Percentiles rank a stretch among this genome's conserved stretches.
phyloP scores from a whole-genome alignment of 2,329 filamentous ascomycete species.

The Trichoderma semiorbis region DNA sequence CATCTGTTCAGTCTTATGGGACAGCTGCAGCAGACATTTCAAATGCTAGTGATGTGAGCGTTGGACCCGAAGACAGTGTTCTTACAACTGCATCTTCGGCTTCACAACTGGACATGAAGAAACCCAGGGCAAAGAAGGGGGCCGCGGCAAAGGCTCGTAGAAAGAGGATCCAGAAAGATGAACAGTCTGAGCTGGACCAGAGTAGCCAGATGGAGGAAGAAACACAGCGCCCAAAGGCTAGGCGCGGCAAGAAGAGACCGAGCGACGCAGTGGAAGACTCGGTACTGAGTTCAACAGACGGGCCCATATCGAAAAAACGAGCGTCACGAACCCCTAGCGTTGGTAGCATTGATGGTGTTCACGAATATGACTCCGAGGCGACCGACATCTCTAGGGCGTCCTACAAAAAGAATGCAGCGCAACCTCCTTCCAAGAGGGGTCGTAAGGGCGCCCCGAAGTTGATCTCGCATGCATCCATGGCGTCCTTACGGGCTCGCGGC shows the following conservation, averaged over 20 bases:
- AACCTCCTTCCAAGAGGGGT: conserved; percentile 37
- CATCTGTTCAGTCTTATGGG: conserved; percentile 56
- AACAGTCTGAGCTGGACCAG: conserved; percentile 45
- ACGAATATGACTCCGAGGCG: conserved; percentile 41
- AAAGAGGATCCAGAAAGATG: conserved; percentile 50
- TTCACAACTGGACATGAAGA: conserved; percentile 58
- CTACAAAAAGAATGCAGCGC: conserved; percentile 40
- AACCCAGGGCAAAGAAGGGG: conserved; percentile 51
- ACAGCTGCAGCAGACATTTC: conserved; percentile 49
- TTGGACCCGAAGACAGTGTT: conserved; percentile 55
- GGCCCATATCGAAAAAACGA: conserved; percentile 57
- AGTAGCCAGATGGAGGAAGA: conserved; percentile 22
- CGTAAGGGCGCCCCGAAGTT: conserved; percentile 42
- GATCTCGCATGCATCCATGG: conserved; percentile 47
- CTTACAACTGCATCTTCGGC: conserved; percentile 58
- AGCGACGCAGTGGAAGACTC: conserved; percentile 58
- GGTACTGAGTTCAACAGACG: conserved; percentile 40
- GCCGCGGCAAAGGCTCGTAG: conserved; percentile 42
- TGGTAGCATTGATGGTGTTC: conserved; percentile 39
- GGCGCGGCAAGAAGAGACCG: conserved; percentile 58
- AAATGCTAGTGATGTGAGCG: conserved; percentile 46
- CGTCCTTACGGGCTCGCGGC: conserved; percentile 41
- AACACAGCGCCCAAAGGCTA: conserved; percentile 36
- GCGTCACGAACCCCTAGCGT: conserved; percentile 50
- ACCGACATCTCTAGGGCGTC: conserved; percentile 33